Base-by-base conservation (phyloP, 139 green algal genomes). In the Chlamydomonas schloesseri region DNA sequence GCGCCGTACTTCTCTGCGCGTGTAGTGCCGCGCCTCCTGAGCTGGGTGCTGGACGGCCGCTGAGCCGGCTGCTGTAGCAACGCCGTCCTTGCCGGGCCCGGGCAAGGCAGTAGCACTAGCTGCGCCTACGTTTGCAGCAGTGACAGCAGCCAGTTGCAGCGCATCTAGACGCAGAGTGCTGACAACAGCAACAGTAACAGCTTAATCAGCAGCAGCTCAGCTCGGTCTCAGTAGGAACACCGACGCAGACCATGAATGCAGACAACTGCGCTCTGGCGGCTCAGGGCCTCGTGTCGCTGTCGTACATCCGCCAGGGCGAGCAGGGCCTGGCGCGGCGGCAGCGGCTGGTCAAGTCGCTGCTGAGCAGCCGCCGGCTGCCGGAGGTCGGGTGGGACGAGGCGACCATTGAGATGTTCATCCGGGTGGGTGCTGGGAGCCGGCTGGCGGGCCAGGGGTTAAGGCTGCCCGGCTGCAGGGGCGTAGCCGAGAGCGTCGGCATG, bases 321-420 rank as follows among this genome's bases (percentile, higher is more conserved):
- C 91, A 97, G 75, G 93, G 90, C 15, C 72, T 97, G 58, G 47
- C 73, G 2, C 31, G 33, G 2, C 79, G 95, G 1, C 80, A 82
- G 33, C 94, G 81, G 46, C 84, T 92, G n/a, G 71, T 98, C 70
- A 98, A 96, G 80, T 83, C 81, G 28, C 82, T 98, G 75, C 94
- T 98, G 37, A 94, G 91, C 13, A 91, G 96, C 83, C 87, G 95
- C 5, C 65, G 88, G 55, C 82, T 99, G 78, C 97, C 97, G 1
- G 28, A 84, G 34, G 26, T 84, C 37, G 96, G 96, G 3, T 99
- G 97, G 97, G 95, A 98, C 42, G 97, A 99, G 42, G 88, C 88
- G 5, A 96, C 93, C 31, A 97, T 99, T 20, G 91, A 98, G 84
- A 86, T 96, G 67, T 87, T 99, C 33, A 57, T 99, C 6, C 28